A percentile compares a stretch with the other conserved stretches of the same genome.
These are phyloP conservation scores for Populus hybrid DNA, from an alignment of 441 rosid species.

Conservation along the genomic window DNA sequence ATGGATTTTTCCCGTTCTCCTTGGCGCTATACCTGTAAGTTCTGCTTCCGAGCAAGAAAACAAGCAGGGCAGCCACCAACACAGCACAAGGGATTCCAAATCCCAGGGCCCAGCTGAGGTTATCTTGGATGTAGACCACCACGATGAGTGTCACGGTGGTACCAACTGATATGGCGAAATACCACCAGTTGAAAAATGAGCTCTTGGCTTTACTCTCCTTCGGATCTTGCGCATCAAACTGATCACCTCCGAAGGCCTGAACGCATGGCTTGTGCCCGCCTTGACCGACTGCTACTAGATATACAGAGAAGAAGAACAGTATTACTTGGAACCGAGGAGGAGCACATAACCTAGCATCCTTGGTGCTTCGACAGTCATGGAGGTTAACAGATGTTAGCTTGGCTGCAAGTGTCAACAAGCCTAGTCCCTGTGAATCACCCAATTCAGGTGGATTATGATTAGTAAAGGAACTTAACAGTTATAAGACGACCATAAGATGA, in stretches of 20 bases:
- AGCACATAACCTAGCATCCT: slow-evolving; percentile 10
- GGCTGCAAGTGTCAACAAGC: slow-evolving; percentile 39
- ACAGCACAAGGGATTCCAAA: slow-evolving; percentile 33
- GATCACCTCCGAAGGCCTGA: slow-evolving; percentile 49
- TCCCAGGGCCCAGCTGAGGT: slow-evolving; percentile 43
- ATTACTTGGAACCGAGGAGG: slow-evolving; percentile 24
- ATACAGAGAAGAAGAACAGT: slow-evolving; percentile 39
- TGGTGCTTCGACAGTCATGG: slow-evolving; percentile 18
- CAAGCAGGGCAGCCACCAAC: slow-evolving; percentile 29
- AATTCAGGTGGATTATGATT: neutral
- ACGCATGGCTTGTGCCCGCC: slow-evolving; percentile 51
- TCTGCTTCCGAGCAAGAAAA: slow-evolving; percentile 41
- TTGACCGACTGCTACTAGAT: slow-evolving; percentile 41
- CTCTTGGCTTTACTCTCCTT: slow-evolving; percentile 31
- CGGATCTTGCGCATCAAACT: slow-evolving; percentile 37
- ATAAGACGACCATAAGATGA: neutral
- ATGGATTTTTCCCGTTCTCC: slow-evolving; percentile 26
- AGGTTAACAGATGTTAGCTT: slow-evolving; percentile 19
- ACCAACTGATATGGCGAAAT: slow-evolving; percentile 20
- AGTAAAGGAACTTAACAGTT: neutral
- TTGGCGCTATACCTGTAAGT: slow-evolving; percentile 29
- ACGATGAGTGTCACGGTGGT: slow-evolving; percentile 15
- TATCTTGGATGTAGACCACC: slow-evolving; percentile 41
- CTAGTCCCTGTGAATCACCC: slow-evolving; percentile 29
- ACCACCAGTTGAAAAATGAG: too few relatives aligned